A percentile compares a stretch with the other conserved stretches of the same genome.
phyloP scores from a whole-genome alignment of 768 basidiomycete species.

The Atractiella rhizophila region DNA sequence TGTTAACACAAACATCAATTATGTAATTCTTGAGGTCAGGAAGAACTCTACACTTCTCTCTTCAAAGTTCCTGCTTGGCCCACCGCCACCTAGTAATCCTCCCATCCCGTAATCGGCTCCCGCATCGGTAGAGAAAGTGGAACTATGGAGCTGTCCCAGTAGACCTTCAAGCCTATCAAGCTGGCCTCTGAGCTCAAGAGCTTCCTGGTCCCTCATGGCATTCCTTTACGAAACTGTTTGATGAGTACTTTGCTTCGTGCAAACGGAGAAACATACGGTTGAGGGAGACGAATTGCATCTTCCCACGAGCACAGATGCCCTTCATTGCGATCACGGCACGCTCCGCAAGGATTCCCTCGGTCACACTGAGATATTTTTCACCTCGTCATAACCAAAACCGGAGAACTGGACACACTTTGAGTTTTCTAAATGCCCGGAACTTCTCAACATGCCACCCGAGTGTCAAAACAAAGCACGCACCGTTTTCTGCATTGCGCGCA shows the following conservation, averaged over 20 bases:
- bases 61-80: not conserved
- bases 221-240: not conserved
- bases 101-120: not conserved
- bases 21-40: too few species aligned
- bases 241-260: not conserved
- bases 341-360: too few species aligned
- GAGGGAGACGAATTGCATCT: constrained; percentile 8
- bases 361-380: too few species aligned
- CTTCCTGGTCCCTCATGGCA: constrained; percentile 8
- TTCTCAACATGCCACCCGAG: too few species aligned
- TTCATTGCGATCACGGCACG: constrained; percentile 8
- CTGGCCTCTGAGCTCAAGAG: constrained; percentile 6
- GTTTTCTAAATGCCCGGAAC: too few species aligned
- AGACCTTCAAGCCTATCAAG: constrained; percentile 9
- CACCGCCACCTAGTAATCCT: not conserved
- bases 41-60: not conserved
- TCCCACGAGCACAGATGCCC: constrained; percentile 11
- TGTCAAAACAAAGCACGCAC: too few species aligned
- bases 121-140: not conserved
- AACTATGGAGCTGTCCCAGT: not conserved
- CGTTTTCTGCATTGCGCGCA: too few species aligned
- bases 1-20: too few species aligned
- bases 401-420: too few species aligned
- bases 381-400: too few species aligned
- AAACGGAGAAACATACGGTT: constrained; percentile 1